Evolutionary conservation across 73 alveolate genomes (phyloP).

Genomic region (Paramecium sonneborni): DNA sequence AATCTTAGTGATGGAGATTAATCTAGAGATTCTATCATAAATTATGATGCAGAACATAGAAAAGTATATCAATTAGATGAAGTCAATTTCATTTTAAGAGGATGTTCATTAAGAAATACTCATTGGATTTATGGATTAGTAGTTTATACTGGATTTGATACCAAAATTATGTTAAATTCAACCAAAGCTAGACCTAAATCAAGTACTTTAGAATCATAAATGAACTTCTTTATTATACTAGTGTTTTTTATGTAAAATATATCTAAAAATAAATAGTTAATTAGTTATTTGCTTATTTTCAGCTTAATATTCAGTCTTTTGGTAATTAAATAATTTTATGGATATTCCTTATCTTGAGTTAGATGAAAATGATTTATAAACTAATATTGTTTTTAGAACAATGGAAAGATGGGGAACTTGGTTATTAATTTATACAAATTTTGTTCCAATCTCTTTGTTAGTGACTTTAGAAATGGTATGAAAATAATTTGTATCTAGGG

Average conservation of each 20-base stretch:
- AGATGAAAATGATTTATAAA: neutral
- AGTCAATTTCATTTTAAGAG: constrained; percentile 70
- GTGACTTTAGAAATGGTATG: constrained; percentile 86
- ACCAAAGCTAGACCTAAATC: constrained; percentile 38
- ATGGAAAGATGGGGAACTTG: constrained; percentile 77
- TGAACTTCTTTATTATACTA: constrained; percentile 44
- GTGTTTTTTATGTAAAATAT: constrained; percentile 29
- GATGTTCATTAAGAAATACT: constrained; percentile 88
- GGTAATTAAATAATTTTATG: constrained; percentile 26
- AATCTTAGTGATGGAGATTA: neutral
- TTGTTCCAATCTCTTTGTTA: constrained; percentile 95
- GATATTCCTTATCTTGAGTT: constrained; percentile 37
- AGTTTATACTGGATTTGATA: constrained; percentile 90
- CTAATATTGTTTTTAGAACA: neutral
- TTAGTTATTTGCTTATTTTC: constrained; percentile 49
- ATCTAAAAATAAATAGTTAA: neutral
- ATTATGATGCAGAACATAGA: constrained; percentile 12
- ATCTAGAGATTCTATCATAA: neutral
- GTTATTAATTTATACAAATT: constrained; percentile 88
- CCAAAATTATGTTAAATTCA: constrained; percentile 88
- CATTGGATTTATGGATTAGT: constrained; percentile 88
- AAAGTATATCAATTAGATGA: constrained; percentile 2
- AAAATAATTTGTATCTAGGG: neutral
- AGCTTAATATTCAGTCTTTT: constrained; percentile 21
- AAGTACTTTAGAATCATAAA: neutral